Evolutionary conservation across 2,329 filamentous ascomycete species (phyloP), one percentile per base, ranked within the genome.

Genomic region (Hypoxylon sp.): DNA sequence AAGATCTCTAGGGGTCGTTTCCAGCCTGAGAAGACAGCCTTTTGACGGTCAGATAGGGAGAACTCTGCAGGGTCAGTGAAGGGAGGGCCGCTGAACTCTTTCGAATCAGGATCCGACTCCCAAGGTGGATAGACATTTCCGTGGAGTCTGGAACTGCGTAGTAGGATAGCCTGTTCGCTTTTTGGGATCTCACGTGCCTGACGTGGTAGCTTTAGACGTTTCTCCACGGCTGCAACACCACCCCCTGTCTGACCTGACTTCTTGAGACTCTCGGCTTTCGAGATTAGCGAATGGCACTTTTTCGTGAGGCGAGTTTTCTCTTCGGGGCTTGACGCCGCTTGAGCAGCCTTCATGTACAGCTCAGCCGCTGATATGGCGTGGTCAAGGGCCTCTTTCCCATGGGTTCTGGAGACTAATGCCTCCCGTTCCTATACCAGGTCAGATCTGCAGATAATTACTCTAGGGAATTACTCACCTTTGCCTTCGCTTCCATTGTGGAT

Each of bases 51-150:
- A 0, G 96, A 98, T 42, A 99, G 85, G 24, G 89, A 86, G 56
- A 97, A 88, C 10, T 88, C 84, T 1, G 88, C 85, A 21, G 86
- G 76, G 74, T 98, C 95, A 62, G 92, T 85, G 77, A 91, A 97
- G n/a, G 81, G 77, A 6, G 80, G 78, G 42, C 83, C 82, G n/a
- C 83, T 84, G 72, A 98, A 97, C 31, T 92, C 88, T 3, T 84
- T 79, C 0, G 86, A 78, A 2, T 79, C 77, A 0, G 93, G 91
- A 29, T 89, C 83, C 1, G 80, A 80, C n/a, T 87, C 87, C 96
- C 96, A 99, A 0, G 92, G 93, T 10, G 92, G 93, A 72, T 97
- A 98, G 19, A 91, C 85, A 75, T 90, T 92, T 0, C 92, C 93
- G 76, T 97, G 93, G 19, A 99, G 85, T 61, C 89, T 91, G 3